Percentiles rank a stretch among this genome's conserved stretches.
Evolutionary conservation across 352 stramenopile species (phyloP).

Genomic region (Pythium coloratum): DNA sequence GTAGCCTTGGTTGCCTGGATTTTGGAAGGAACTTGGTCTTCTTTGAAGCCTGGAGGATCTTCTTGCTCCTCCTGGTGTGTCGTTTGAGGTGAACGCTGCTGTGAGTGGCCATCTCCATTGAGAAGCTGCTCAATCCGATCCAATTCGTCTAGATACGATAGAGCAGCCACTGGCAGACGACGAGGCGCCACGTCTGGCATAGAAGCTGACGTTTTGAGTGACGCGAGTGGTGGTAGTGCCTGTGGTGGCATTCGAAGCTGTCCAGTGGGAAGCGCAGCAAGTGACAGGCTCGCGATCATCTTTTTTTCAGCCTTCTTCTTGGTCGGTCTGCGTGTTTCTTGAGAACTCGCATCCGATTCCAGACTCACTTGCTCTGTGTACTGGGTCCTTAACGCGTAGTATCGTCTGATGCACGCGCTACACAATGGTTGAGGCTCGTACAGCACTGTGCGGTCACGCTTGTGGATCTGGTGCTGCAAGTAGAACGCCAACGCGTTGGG

Average conservation of each 20-base stretch:
- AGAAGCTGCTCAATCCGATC: constrained; percentile 60
- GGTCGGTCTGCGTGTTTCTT: constrained; percentile 1
- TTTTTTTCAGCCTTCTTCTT: neutral
- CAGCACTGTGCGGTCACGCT: constrained; percentile 48
- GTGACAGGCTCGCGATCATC: constrained; percentile 1
- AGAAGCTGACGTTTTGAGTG: neutral
- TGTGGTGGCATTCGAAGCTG: neutral
- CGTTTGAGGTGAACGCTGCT: neutral
- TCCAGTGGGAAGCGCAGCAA: neutral
- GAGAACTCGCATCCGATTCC: neutral
- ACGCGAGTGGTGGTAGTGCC: neutral
- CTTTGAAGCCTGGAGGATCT: neutral
- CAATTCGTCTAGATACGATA: constrained; percentile 51
- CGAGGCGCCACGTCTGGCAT: neutral
- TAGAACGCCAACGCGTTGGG: constrained; percentile 45
- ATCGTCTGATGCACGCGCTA: constrained; percentile 39
- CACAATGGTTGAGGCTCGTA: constrained; percentile 65
- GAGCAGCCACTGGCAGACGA: neutral
- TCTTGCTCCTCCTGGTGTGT: neutral
- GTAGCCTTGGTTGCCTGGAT: neutral
- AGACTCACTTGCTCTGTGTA: neutral
- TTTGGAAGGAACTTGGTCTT: neutral
- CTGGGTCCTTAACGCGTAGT: constrained; percentile 37
- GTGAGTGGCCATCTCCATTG: neutral
- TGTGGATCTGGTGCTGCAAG: constrained; percentile 53